Conservation (phyloP, 306 rosid genomes). For the Cucurbita argyrosperma region DNA sequence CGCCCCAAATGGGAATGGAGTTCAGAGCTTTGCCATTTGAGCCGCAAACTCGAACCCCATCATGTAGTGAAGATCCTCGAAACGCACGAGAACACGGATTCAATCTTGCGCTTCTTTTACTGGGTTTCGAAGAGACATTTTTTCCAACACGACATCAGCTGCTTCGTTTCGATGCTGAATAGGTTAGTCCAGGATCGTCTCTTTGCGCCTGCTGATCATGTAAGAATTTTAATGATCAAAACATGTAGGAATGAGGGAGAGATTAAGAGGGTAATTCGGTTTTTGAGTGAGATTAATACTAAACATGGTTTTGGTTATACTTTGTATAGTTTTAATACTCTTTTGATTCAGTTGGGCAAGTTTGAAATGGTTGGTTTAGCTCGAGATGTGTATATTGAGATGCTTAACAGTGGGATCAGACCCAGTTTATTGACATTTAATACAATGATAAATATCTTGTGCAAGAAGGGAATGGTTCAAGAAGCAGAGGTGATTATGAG, state of each 20-base stretch:
- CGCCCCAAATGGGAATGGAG: slow-evolving; percentile 21
- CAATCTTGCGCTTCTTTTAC: slow-evolving; percentile 24
- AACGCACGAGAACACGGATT: slow-evolving; percentile 15
- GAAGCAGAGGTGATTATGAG: slow-evolving; percentile 22
- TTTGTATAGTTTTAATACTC: slow-evolving; percentile 29
- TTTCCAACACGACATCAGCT: slow-evolving; percentile 15
- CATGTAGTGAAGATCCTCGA: slow-evolving; percentile 15
- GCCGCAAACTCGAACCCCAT: slow-evolving; percentile 8
- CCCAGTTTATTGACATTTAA: slow-evolving; percentile 28
- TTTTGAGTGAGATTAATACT: slow-evolving; percentile 12
- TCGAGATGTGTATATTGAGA: slow-evolving; percentile 15
- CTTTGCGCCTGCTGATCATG: slow-evolving; percentile 20
- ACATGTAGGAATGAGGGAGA: slow-evolving; percentile 16
- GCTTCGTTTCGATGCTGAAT: slow-evolving; percentile 23
- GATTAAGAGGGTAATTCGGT: slow-evolving; percentile 8
- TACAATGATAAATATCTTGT: slow-evolving; percentile 23
- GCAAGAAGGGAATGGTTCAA: slow-evolving; percentile 22
- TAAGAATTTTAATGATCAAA: slow-evolving; percentile 26
- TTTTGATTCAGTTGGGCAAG: slow-evolving; percentile 27
- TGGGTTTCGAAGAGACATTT: slow-evolving; percentile 19
- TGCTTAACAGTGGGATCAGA: slow-evolving; percentile 15
- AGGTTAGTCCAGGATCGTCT: slow-evolving; percentile 17
- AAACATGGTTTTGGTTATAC: slow-evolving; percentile 20
- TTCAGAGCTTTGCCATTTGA: slow-evolving; percentile 14
- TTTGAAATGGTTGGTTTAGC: slow-evolving; percentile 27